Evolutionary conservation across 2,329 filamentous ascomycete species (phyloP).

Genomic region (Stagonosporopsis chrysanthemi): DNA sequence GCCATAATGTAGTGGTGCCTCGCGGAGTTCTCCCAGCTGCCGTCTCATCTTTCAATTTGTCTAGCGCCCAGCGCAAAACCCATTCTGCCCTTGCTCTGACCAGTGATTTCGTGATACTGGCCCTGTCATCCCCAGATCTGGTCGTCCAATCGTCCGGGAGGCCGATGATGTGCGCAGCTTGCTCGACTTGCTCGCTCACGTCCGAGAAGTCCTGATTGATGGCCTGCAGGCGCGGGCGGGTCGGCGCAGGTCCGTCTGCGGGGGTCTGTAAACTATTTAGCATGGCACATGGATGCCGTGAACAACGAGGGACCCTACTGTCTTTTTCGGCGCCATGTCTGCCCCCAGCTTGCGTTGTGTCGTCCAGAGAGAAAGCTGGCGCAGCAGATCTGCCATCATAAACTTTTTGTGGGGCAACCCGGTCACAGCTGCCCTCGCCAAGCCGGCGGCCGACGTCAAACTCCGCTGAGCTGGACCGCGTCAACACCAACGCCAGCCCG

Average conservation of each 20-base stretch:
- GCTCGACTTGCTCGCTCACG: slow-evolving; percentile 50
- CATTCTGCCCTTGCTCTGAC: slow-evolving; percentile 64
- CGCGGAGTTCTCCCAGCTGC: slow-evolving; percentile 50
- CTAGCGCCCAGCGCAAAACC: slow-evolving; percentile 71
- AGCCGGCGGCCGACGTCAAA: slow-evolving; percentile 34
- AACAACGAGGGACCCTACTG: slow-evolving; percentile 17
- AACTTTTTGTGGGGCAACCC: slow-evolving; percentile 12
- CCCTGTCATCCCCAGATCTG: slow-evolving; percentile 21
- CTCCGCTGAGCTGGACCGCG: slow-evolving; percentile 30
- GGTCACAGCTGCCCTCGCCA: slow-evolving; percentile 28
- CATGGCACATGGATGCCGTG: background rate
- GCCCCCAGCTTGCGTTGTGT: slow-evolving; percentile 11
- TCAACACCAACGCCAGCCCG: slow-evolving; percentile 34
- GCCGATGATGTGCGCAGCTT: slow-evolving; percentile 52
- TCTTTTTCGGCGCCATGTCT: slow-evolving; percentile 35
- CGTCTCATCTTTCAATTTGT: slow-evolving; percentile 60
- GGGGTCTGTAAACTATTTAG: slow-evolving; percentile 14
- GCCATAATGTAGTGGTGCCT: slow-evolving; percentile 60
- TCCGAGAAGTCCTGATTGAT: slow-evolving; percentile 49
- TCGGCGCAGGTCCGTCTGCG: slow-evolving; percentile 30
- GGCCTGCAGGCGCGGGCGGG: slow-evolving; percentile 50
- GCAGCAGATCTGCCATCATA: slow-evolving; percentile 28
- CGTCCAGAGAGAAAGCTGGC: slow-evolving; percentile 27
- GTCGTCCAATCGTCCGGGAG: slow-evolving; percentile 42
- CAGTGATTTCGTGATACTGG: slow-evolving; percentile 20